Percentiles rank a stretch among this genome's conserved stretches.
phyloP scores from a whole-genome alignment of 306 rosid species.

The Hippophae tibetana region DNA sequence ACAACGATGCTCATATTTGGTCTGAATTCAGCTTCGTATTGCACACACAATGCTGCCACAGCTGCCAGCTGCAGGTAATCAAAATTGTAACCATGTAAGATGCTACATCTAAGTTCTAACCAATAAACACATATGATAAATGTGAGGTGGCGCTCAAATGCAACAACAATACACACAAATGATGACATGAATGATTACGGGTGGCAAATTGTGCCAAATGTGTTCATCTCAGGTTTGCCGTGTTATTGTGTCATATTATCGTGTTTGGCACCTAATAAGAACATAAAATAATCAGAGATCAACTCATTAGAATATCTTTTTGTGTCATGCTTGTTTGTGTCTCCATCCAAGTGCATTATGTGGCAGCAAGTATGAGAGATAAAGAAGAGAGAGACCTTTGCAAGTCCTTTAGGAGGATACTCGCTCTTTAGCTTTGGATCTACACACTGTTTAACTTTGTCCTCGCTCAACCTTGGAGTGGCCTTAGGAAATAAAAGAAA shows the following conservation, averaged over 20 bases:
- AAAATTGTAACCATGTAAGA: slow-evolving; percentile 16
- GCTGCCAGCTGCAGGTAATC: slow-evolving; percentile 70
- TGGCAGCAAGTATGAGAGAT: no score
- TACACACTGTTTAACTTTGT: slow-evolving; percentile 91
- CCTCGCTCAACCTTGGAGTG: slow-evolving; percentile 93
- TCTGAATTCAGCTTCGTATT: slow-evolving; percentile 92
- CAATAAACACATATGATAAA: slow-evolving; percentile 11
- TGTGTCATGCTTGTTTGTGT: no score
- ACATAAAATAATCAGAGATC: no score
- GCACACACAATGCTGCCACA: slow-evolving; percentile 91
- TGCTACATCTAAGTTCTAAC: background rate
- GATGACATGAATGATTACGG: no score
- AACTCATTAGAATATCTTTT: no score
- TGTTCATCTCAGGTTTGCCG: no score
- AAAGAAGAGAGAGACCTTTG: slow-evolving; percentile 45
- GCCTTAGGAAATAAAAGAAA: slow-evolving; percentile 34
- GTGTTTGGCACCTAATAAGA: no score
- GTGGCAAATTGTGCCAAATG: no score
- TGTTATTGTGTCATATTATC: no score
- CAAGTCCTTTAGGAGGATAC: slow-evolving; percentile 93
- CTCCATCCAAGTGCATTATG: no score
- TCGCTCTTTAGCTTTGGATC: slow-evolving; percentile 96
- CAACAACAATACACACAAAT: background rate
- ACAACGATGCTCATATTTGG: slow-evolving; percentile 98
- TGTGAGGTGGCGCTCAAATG: no score